Percentiles rank a stretch among this genome's conserved stretches.
Conservation (phyloP, 2,329 filamentous ascomycete species). For the Aspergillus calidoustus region DNA sequence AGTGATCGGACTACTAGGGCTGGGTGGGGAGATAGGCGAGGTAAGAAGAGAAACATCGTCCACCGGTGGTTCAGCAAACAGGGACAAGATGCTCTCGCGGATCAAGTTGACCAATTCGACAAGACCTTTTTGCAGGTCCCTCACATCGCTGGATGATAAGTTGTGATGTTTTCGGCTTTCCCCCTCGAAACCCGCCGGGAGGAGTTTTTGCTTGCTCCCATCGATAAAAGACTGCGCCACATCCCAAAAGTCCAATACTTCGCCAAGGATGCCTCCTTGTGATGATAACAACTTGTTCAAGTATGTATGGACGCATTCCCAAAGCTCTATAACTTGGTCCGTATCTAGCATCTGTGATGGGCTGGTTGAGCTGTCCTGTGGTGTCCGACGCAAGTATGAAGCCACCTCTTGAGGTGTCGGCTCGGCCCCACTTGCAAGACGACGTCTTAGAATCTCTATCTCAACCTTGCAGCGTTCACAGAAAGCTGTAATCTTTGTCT, state of each 20-base stretch:
- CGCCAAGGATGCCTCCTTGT: constrained; percentile 78
- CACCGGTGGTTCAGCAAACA: constrained; percentile 86
- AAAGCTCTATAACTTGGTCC: constrained; percentile 81
- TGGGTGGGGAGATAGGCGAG: constrained; percentile 72
- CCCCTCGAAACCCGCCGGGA: constrained; percentile 81
- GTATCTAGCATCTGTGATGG: constrained; percentile 72
- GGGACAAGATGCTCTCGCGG: constrained; percentile 75
- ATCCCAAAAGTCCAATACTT: constrained; percentile 93
- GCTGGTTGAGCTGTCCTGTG: constrained; percentile 67
- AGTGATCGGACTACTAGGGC: constrained; percentile 68
- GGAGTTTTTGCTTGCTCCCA: constrained; percentile 76
- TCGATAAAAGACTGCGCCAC: constrained; percentile 88
- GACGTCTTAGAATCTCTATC: constrained; percentile 85
- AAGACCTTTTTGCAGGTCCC: constrained; percentile 75
- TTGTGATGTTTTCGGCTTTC: constrained; percentile 82
- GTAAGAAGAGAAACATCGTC: constrained; percentile 89
- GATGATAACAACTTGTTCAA: constrained; percentile 74
- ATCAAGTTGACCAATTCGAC: constrained; percentile 83
- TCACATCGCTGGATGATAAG: constrained; percentile 71
- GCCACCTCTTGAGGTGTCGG: constrained; percentile 72
- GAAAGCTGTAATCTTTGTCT: constrained; percentile 77
- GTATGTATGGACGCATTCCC: constrained; percentile 84
- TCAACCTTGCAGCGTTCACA: constrained; percentile 89
- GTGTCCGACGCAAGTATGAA: constrained; percentile 74
- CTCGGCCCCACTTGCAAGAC: constrained; percentile 74